These are phyloP conservation scores for Penicillium polonicum DNA, from an alignment of 2,329 filamentous ascomycete genomes.

Conservation along the genomic window DNA sequence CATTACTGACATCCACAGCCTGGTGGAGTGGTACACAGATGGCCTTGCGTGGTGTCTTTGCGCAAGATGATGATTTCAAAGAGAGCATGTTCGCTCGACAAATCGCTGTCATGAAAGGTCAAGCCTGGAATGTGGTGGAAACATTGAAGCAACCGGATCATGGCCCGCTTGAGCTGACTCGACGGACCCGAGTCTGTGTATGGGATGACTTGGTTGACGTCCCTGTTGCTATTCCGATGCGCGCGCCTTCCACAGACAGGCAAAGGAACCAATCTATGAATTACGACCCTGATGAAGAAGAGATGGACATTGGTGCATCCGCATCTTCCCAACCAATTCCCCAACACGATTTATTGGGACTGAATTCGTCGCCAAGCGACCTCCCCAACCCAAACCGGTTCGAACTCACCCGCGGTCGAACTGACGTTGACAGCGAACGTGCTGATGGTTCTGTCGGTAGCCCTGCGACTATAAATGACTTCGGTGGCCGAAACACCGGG, in stretches of 20 bases:
- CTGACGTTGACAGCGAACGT: slow-evolving; percentile 35
- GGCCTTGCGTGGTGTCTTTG: slow-evolving; percentile 81
- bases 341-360: slow-evolving; percentile 67
- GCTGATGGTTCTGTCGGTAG: slow-evolving; percentile 35
- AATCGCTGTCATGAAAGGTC: slow-evolving; percentile 98
- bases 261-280: slow-evolving; percentile 61
- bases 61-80: slow-evolving; percentile 91
- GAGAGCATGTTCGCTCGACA: slow-evolving; percentile 99
- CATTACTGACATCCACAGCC: slow-evolving; percentile 84
- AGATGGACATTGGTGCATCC: slow-evolving; percentile 84
- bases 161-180: slow-evolving; percentile 87
- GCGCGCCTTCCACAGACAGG: slow-evolving; percentile 79
- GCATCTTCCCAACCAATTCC: slow-evolving; percentile 55
- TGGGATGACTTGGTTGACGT: slow-evolving; percentile 98
- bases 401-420: slow-evolving; percentile 56
- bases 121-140: slow-evolving; percentile 99
- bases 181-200: slow-evolving; percentile 86
- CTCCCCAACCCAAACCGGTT: slow-evolving; percentile 75
- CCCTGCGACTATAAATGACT: slow-evolving; percentile 36
- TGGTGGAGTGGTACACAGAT: slow-evolving; percentile 97
- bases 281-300: slow-evolving; percentile 66
- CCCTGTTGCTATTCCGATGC: slow-evolving; percentile 87
- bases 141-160: slow-evolving; percentile 91
- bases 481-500: slow-evolving; percentile 33
- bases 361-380: slow-evolving; percentile 56